Evolutionary conservation across 768 basidiomycete species (phyloP).

Genomic region (Boletus coccyginus): DNA sequence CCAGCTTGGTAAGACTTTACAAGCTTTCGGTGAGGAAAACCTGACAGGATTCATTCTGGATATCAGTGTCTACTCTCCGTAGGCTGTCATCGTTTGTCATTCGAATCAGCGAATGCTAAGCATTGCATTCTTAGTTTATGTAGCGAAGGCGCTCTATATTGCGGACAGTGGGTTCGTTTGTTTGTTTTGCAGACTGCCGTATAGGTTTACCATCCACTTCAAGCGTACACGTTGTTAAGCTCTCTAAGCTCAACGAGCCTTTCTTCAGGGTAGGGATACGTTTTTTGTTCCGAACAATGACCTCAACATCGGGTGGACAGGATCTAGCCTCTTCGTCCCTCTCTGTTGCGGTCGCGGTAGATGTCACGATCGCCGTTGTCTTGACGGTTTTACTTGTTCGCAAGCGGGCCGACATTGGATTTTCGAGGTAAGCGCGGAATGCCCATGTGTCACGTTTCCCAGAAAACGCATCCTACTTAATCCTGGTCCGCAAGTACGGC

Average conservation of each 20-base stretch:
- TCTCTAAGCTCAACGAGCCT: rapidly evolving
- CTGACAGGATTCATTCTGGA: neutral
- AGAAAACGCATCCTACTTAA: neutral
- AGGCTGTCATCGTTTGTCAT: neutral
- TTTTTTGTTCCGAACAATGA: neutral
- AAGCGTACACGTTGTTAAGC: neutral
- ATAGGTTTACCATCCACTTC: neutral
- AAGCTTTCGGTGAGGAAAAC: neutral
- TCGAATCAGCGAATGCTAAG: neutral
- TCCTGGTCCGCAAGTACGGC: constrained; percentile 3
- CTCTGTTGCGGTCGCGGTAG: neutral
- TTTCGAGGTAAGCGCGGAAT: neutral
- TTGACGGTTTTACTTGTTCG: constrained; percentile 4
- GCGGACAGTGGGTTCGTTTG: constrained; percentile 5
- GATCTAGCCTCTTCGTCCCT: neutral
- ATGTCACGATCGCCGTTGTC: constrained; percentile 4
- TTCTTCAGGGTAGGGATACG: neutral
- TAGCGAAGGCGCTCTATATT: neutral
- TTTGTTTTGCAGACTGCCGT: neutral
- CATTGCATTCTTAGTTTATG: neutral
- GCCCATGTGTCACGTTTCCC: too few relatives aligned
- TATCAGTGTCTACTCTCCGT: constrained; percentile 3
- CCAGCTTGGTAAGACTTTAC: constrained; percentile 11
- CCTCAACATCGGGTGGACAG: neutral
- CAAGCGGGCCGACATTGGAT: neutral